Evolutionary conservation across 352 stramenopile species (phyloP), one percentile per base, ranked within the genome.

Genomic region (Paralagenidium karlingii): DNA sequence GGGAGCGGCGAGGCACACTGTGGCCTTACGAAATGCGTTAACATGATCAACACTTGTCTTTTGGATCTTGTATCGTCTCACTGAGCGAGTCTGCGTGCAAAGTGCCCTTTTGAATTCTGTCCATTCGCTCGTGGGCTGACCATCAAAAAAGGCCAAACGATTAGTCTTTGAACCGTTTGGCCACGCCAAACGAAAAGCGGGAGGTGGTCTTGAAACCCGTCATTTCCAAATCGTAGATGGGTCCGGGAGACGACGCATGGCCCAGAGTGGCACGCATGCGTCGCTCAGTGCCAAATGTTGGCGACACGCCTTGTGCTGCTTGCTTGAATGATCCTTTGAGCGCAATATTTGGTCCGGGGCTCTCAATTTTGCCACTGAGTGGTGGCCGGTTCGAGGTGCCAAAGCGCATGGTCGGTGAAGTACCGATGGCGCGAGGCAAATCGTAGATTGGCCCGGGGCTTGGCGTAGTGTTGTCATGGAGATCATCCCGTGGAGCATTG

Each of bases 111-210:
- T n/a, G n/a, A n/a, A n/a, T n/a, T n/a, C n/a, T n/a, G n/a, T n/a
- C n/a, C n/a, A n/a, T n/a, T n/a, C n/a, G n/a, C n/a, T n/a, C n/a
- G n/a, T n/a, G n/a, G n/a, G n/a, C n/a, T n/a, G n/a, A n/a, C n/a
- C n/a, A n/a, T n/a, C n/a, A n/a, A n/a, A n/a, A n/a, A n/a, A n/a
- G n/a, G n/a, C n/a, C n/a, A n/a, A n/a, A n/a, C n/a, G n/a, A n/a
- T n/a, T n/a, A n/a, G n/a, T n/a, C n/a, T n/a, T n/a, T n/a, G n/a
- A 86, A 82, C 22, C 70, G 60, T 43, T 87, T 84, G 47, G 68
- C 69, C 38, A 76, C 65, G 28, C 56, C 79, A 50, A 90, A 90
- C 7, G 70, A 81, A 5, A 47, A 47, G 21, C 43, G 45, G 25
- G 55, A 40, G 20, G 70, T 68, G 0, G 76, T 86, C 11, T 49